Conservation (phyloP, 2,329 filamentous ascomycete species). For the Colletotrichum horii region DNA sequence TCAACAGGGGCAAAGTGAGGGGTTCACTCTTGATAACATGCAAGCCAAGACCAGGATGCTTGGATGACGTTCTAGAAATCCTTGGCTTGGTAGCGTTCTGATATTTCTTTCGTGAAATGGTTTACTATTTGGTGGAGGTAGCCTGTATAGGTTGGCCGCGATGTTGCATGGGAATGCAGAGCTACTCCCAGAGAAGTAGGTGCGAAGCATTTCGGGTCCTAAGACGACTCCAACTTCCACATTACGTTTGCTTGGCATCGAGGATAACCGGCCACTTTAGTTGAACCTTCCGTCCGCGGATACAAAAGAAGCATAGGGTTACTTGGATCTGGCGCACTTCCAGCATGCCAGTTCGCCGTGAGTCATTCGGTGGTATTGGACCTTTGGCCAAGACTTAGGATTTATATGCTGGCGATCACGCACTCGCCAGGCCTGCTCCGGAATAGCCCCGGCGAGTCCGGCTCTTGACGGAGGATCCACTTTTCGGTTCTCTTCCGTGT, state of each 20-base stretch:
- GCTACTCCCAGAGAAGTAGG: slow-evolving; percentile 17
- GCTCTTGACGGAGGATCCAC: background rate
- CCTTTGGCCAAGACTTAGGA: background rate
- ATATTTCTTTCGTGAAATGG: background rate
- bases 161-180: background rate
- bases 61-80: background rate
- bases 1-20: background rate
- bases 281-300: background rate
- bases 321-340: background rate
- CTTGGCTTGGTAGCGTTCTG: background rate
- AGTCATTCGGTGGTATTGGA: background rate
- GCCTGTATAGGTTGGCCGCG: background rate
- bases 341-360: background rate
- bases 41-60: slow-evolving; percentile 9
- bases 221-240: background rate
- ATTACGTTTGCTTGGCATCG: background rate
- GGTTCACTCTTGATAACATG: slow-evolving; percentile 3
- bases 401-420: background rate
- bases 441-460: background rate
- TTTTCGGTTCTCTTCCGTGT: background rate
- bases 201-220: background rate
- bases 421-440: background rate
- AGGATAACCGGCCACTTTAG: background rate
- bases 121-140: background rate
- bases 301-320: background rate